These are phyloP conservation scores for Linnemannia exigua DNA, from an alignment of 192 early-diverging fungal genomes.

Conservation along the genomic window DNA sequence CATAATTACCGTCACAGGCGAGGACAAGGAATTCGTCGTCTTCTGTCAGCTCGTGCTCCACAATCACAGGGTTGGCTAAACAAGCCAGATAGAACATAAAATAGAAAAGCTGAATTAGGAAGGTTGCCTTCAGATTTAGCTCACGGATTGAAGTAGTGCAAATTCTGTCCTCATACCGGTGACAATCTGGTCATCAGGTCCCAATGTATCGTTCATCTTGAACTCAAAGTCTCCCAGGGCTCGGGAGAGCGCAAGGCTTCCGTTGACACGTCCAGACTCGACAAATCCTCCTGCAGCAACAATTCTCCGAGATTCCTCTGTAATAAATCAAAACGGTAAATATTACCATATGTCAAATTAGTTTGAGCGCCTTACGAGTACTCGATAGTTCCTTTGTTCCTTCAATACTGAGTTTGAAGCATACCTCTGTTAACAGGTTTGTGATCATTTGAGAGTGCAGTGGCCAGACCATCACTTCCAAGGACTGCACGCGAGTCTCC, in stretches of 20 bases:
- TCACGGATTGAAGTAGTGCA: too few species aligned
- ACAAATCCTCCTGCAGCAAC: slow-evolving; percentile 95
- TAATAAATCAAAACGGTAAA: not conserved
- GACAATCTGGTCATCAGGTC: slow-evolving; percentile 93
- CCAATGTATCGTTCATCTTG: slow-evolving; percentile 86
- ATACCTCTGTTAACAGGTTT: slow-evolving; percentile 88
- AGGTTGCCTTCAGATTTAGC: too few species aligned
- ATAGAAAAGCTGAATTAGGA: not conserved
- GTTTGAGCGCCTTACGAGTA: not conserved
- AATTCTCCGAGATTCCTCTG: slow-evolving; percentile 88
- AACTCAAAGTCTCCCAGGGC: slow-evolving; percentile 99
- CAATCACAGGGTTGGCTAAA: slow-evolving; percentile 87
- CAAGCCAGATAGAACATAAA: not conserved
- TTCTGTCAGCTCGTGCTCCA: slow-evolving; percentile 67
- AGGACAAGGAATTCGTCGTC: slow-evolving; percentile 95
- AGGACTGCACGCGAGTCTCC: slow-evolving; percentile 97
- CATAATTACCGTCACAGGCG: slow-evolving; percentile 90
- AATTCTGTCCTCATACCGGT: slow-evolving; percentile 68
- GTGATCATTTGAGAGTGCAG: slow-evolving; percentile 92
- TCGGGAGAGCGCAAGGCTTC: slow-evolving; percentile 96
- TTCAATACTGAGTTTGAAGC: not conserved
- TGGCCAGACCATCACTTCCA: slow-evolving; percentile 80
- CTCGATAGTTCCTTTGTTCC: too few species aligned
- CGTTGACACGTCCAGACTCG: slow-evolving; percentile 98
- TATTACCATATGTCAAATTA: not conserved